Base-by-base conservation (phyloP, 257 asterid species). In the Nicotiana paniculata region DNA sequence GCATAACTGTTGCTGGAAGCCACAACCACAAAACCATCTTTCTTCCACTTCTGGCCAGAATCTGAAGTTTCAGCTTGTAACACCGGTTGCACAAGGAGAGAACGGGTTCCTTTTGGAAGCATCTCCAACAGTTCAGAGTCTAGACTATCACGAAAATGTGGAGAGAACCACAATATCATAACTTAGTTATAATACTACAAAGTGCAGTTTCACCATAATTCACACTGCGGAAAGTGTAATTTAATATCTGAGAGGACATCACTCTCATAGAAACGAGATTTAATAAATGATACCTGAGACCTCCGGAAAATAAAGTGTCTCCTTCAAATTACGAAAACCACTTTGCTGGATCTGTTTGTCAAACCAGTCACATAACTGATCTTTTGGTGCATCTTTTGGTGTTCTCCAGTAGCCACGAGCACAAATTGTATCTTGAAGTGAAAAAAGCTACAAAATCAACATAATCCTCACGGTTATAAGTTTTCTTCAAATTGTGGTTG, bases 361-460 rank as follows among this genome's bases (percentile, higher is more conserved):
- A 87, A 96, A 93, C 97, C 97, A 94, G 43, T 86, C 85, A 17
- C 85, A 69, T 28, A 82, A 54, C 39, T 86, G 83, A 77, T 84
- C 93, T 87, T 92, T 93, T 12, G 92, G 82, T 63, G 87, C 67
- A 83, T 85, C 93, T 79, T 88, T 81, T 5, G 97, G 96, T 26
- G 78, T 84, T 54, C 89, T 91, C 99, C 98, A 96, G 85, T 93
- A 96, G 85, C 99, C 99, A 59, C 97, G 98, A 62, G 88, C 93
- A 48, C 99, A 96, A n/a, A 92, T 57, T 32, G 89, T 90, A 84
- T 90, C 93, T 81, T 88, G 85, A 80, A 88, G 85, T 37, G 89
- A 86, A 83, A 94, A 83, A 83, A 96, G 94, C 99, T 96, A 84
- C 88, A 89, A 68, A 55, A 57, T 64, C 82, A 76, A 82, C 28